Base-by-base conservation (phyloP, 371 early-diverging fungal genomes). In the Lichtheimia corymbifera region DNA sequence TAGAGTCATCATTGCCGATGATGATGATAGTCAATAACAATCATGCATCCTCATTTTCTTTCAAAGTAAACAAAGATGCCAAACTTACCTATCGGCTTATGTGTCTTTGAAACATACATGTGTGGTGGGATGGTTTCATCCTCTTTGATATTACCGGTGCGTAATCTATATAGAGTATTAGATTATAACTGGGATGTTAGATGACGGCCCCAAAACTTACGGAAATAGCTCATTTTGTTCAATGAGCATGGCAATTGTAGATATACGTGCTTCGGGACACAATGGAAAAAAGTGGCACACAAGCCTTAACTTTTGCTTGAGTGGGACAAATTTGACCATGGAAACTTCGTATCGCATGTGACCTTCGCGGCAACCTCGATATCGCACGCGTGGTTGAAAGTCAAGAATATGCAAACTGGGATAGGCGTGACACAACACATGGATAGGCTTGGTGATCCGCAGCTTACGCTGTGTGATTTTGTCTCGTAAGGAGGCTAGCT, bases 141-240 rank as follows among this genome's bases (percentile, higher is more conserved):
- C 3, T 53, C 55, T 35, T 41, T 53, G 62, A 61, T 61, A 45
- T 35, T 15, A 2, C 57, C 57, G 4, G 57, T 52, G 15, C 63
- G 58, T 18, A 50, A 40, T 22, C 52, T 51, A 41, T 56, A 44
- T 5, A 27, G n/a, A 5, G 9, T 5, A 52, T 52, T 0, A 27
- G 35, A 14, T 15, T n/a, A n/a, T n/a, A n/a, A 52, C 40, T 11
- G 35, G n/a, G 1, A 22, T 22, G 27, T 52, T 4, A 30, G 24
- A 27, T 27, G 28, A 7, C 28, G 4, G 0, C 28, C 35, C 11
- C 35, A 35, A 35, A 6, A 62, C 67, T 64, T 73, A 72, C 76
- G 76, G 73, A 45, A 70, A 76, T 0, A 15, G 53, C 52, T 72
- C 73, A 17, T 44, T 47, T 50, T 76, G 76, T 25, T 73, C 73